Evolutionary conservation across 2,329 filamentous ascomycete genomes (phyloP), one percentile per base, ranked within the genome.

Genomic region (Rhytidhysteron rufulum): DNA sequence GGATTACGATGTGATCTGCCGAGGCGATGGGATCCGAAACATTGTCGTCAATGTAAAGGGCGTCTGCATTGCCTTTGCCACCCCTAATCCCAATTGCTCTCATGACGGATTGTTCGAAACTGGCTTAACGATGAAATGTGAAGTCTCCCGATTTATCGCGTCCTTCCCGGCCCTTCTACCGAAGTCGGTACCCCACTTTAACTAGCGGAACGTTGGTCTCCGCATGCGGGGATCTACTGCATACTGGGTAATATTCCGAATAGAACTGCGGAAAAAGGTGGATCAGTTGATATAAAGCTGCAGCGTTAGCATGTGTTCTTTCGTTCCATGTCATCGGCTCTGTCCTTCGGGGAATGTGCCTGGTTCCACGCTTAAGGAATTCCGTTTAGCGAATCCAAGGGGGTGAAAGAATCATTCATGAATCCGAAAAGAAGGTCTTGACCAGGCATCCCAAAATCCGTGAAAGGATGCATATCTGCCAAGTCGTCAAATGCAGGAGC

Each of bases 21-120:
- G 29, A 37, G 1, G 41, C 32, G 2, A 22, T 27, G 9, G 45
- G 45, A 20, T 37, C 25, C n/a, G 33, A 33, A 6, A 38, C 39
- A 39, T 72, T 50, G 35, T 67, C 47, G 55, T 80, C 79, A 58
- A 85, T 78, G 68, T 77, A 82, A 44, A 85, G 76, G 38, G 75
- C 70, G 39, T 74, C 70, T 30, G 74, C 72, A 25, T 72, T 69
- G 42, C 81, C 81, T 33, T 63, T 71, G 55, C 76, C 78, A 55
- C 69, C 70, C 53, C 77, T 74, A 64, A 85, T 79, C 50, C 80
- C 79, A 81, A 53, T 10, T 24, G 22, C 34, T 18, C 39, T 43
- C 43, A 45, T 45, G 20, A 29, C n/a, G 25, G 25, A 29, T 29
- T 9, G 25, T 9, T 9, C 9, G n/a, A 29, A 29, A 29, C 9